Evolutionary conservation across 139 green algal species (phyloP).

Genomic region (Chlorokybus atmophyticus): DNA sequence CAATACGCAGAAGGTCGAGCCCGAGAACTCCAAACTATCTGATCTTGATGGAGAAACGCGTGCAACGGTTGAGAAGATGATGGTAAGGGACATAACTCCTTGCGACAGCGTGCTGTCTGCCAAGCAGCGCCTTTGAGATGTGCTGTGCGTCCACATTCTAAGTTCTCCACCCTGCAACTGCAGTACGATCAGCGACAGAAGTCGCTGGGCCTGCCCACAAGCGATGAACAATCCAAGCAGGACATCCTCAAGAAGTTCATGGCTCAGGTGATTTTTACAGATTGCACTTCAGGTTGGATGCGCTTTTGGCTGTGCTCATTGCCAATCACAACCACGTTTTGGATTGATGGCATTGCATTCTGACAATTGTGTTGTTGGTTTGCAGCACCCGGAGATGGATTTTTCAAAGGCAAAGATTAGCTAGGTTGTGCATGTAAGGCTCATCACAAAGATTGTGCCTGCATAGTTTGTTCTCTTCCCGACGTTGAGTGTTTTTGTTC

Average conservation of each 20-base stretch:
- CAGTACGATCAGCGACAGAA: conserved; percentile 97
- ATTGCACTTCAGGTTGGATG: not conserved
- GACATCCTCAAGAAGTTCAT: conserved; percentile 96
- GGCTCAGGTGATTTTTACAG: conserved; percentile 18
- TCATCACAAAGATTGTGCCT: too few relatives aligned
- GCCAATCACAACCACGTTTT: not conserved
- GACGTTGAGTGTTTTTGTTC: too few relatives aligned
- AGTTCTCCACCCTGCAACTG: conserved; percentile 17
- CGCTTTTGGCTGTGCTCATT: not conserved
- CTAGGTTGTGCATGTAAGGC: conserved; percentile 33
- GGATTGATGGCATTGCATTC: too few relatives aligned
- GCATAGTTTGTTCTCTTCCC: too few relatives aligned
- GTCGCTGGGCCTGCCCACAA: conserved; percentile 77
- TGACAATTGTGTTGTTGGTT: too few relatives aligned
- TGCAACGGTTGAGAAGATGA: conserved; percentile 84
- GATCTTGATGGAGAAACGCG: conserved; percentile 90
- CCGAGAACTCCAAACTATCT: conserved; percentile 83
- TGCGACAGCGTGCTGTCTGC: too few relatives aligned
- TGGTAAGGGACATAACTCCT: conserved; percentile 41
- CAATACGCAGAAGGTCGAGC: conserved; percentile 80
- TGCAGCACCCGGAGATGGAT: conserved; percentile 85
- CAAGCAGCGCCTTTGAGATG: conserved; percentile 1
- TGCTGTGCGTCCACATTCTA: not conserved
- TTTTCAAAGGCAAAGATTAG: conserved; percentile 84
- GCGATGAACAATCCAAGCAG: conserved; percentile 79